phyloP scores from a whole-genome alignment of 179 eudicot genomes.

The Beta lomatogona region DNA sequence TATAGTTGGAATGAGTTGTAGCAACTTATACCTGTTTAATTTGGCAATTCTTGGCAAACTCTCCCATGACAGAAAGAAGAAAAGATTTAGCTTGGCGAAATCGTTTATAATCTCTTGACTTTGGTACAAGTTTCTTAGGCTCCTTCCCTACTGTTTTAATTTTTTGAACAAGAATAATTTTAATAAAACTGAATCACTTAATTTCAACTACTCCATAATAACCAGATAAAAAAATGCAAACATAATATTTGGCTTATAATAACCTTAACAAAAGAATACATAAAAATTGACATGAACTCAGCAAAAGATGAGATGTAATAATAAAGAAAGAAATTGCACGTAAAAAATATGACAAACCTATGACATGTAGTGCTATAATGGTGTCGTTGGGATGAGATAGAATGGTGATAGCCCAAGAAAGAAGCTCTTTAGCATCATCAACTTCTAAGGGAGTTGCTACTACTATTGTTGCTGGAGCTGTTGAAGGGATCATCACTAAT shows the following conservation, averaged over 20 bases:
- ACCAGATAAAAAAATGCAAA: slow-evolving; percentile 18
- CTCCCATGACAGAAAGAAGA: slow-evolving; percentile 70
- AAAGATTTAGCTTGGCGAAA: slow-evolving; percentile 65
- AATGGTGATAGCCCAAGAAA: slow-evolving; percentile 60
- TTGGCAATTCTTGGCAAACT: slow-evolving; percentile 62
- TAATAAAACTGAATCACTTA: slow-evolving; percentile 7
- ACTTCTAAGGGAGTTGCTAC: slow-evolving; percentile 58
- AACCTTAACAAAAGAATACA: not conserved
- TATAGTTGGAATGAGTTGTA: not conserved
- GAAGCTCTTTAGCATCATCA: slow-evolving; percentile 53
- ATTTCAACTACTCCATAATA: slow-evolving; percentile 31
- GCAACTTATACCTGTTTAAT: slow-evolving; percentile 52
- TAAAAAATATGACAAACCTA: slow-evolving; percentile 48
- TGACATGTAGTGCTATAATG: slow-evolving; percentile 62
- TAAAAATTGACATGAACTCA: slow-evolving; percentile 13
- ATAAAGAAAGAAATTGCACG: not conserved
- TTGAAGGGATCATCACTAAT: slow-evolving; percentile 35
- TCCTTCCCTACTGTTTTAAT: slow-evolving; percentile 44
- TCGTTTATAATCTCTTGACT: slow-evolving; percentile 45
- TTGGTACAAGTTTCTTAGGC: slow-evolving; percentile 41
- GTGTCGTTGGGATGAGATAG: slow-evolving; percentile 74
- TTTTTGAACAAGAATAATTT: not conserved
- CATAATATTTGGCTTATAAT: not conserved
- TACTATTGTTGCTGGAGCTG: slow-evolving; percentile 61
- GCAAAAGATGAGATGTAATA: not conserved